Conservation (phyloP, 2,329 filamentous ascomycete genomes). For the Pseudogymnoascus sp. region DNA sequence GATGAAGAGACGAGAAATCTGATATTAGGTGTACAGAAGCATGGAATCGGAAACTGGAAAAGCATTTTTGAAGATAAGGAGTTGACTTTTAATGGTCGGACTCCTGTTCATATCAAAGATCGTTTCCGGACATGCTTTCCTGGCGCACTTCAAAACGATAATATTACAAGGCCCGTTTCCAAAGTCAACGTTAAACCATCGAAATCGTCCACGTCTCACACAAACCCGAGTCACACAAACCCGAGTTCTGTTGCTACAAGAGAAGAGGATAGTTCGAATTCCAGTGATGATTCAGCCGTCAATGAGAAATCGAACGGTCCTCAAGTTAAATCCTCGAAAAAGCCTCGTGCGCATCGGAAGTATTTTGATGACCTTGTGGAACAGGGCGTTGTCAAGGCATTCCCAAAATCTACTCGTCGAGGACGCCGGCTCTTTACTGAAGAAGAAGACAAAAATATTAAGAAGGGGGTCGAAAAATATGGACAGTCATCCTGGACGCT, state of each 20-base stretch:
- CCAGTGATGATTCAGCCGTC: conserved; percentile 13
- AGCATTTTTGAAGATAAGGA: conserved; percentile 52
- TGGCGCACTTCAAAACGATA: conserved; percentile 33
- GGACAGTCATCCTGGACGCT: conserved; percentile 54
- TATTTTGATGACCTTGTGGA: conserved; percentile 46
- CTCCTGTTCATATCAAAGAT: conserved; percentile 56
- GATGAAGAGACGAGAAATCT: conserved; percentile 57
- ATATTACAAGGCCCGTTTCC: conserved; percentile 26
- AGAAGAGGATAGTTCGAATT: conserved; percentile 18
- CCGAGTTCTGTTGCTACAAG: not conserved
- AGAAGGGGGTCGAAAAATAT: conserved; percentile 50
- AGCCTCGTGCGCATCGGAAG: conserved; percentile 44
- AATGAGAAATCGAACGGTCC: conserved; percentile 17
- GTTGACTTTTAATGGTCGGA: conserved; percentile 52
- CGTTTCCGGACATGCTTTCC: conserved; percentile 59
- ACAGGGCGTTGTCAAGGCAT: conserved; percentile 53
- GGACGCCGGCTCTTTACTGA: conserved; percentile 53
- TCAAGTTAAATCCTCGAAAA: conserved; percentile 37
- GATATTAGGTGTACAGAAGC: conserved; percentile 49
- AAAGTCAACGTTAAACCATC: conserved; percentile 22
- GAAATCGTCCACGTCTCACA: not conserved
- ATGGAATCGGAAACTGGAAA: conserved; percentile 59
- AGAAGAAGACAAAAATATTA: conserved; percentile 53
- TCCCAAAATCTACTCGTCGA: conserved; percentile 52
- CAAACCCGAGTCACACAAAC: not conserved